Percentiles rank a stretch among this genome's conserved stretches.
Evolutionary conservation across 2,329 filamentous ascomycete genomes (phyloP).

Genomic region (Drechslera avenae): DNA sequence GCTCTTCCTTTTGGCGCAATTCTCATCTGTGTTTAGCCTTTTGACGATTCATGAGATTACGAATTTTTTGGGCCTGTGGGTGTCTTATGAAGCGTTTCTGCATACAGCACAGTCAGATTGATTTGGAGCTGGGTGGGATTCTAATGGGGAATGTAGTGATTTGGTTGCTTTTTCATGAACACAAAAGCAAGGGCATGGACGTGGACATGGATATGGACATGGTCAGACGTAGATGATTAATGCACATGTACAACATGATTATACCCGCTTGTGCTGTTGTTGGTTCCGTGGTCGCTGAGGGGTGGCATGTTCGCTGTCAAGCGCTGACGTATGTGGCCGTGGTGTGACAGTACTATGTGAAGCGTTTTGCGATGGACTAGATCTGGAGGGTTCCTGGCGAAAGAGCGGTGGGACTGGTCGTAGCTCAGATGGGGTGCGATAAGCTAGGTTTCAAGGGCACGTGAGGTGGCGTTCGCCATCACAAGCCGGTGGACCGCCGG

Average conservation of each 20-base stretch:
- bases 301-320: no score
- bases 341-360: background rate
- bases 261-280: no score
- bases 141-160: background rate
- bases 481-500: slow-evolving; percentile 9
- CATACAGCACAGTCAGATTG: slow-evolving; percentile 3
- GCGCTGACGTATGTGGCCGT: background rate
- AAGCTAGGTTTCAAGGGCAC: slow-evolving; percentile 13
- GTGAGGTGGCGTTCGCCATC: slow-evolving; percentile 23
- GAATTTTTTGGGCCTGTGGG: background rate
- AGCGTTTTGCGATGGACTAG: background rate
- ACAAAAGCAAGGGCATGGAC: background rate
- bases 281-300: no score
- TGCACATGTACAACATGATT: no score
- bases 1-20: background rate
- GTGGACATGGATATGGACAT: background rate
- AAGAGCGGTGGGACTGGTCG: background rate
- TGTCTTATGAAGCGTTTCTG: background rate
- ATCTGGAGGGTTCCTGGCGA: background rate
- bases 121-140: background rate
- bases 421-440: slow-evolving; percentile 3
- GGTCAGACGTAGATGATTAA: no score
- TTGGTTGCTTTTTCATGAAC: background rate
- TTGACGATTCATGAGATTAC: slow-evolving; percentile 10
- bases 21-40: background rate